Percentiles rank a stretch among this genome's conserved stretches.
Conservation (phyloP, 768 basidiomycete species). For the Stropharia rugosoannulata region DNA sequence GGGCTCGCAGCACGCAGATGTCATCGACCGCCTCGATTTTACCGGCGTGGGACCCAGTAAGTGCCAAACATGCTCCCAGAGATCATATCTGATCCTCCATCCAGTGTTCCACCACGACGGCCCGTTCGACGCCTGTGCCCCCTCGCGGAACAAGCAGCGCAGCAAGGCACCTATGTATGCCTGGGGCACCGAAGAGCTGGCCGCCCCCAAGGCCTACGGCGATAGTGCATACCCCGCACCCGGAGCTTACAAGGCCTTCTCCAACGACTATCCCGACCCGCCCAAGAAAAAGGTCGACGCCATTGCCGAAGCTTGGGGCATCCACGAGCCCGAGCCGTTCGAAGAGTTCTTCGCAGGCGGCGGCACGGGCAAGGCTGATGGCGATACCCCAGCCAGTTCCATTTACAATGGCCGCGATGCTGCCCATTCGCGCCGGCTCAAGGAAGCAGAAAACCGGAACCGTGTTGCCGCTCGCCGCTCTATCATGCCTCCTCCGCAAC, state of each 20-base stretch:
- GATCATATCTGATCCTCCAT: slow-evolving; percentile 13
- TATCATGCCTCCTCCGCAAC: slow-evolving; percentile 75
- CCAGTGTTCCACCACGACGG: slow-evolving; percentile 92
- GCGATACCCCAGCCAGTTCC: slow-evolving; percentile 63
- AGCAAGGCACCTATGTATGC: slow-evolving; percentile 83
- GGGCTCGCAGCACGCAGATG: slow-evolving; percentile 81
- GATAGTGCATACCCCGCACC: slow-evolving; percentile 56
- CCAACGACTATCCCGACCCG: slow-evolving; percentile 52
- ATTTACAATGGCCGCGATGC: slow-evolving; percentile 66
- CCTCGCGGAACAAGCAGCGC: slow-evolving; percentile 81
- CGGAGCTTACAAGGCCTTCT: slow-evolving; percentile 43
- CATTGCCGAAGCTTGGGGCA: slow-evolving; percentile 91
- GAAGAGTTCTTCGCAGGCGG: slow-evolving; percentile 89
- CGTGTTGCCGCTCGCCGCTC: slow-evolving; percentile 47
- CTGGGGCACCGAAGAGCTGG: slow-evolving; percentile 51
- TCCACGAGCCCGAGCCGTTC: slow-evolving; percentile 88
- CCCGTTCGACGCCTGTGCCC: slow-evolving; percentile 89
- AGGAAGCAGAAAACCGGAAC: slow-evolving; percentile 38
- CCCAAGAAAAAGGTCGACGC: slow-evolving; percentile 88
- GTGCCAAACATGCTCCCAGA: slow-evolving; percentile 27
- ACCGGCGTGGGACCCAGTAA: slow-evolving; percentile 82
- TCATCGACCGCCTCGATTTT: slow-evolving; percentile 87
- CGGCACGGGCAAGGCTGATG: slow-evolving; percentile 45
- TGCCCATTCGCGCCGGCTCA: slow-evolving; percentile 31
- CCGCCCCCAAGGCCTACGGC: slow-evolving; percentile 28